Evolutionary conservation across 441 rosid species (phyloP).

Genomic region (Aquilaria agallochum): DNA sequence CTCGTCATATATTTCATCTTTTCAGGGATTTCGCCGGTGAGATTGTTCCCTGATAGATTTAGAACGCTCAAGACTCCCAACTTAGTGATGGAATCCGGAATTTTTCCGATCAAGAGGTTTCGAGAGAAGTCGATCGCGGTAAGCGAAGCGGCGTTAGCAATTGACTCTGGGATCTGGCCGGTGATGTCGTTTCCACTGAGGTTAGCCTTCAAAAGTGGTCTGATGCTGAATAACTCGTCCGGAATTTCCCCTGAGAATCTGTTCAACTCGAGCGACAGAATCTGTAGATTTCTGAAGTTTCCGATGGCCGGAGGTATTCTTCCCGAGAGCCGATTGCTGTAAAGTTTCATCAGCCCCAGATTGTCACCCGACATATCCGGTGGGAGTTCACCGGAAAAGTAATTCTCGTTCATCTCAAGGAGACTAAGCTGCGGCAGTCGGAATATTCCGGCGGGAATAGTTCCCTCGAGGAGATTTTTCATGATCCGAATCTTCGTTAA

Average conservation of each 20-base stretch:
- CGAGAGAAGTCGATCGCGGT: constrained; percentile 62
- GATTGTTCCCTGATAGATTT: constrained; percentile 58
- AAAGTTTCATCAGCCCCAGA: constrained; percentile 35
- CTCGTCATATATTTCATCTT: constrained; percentile 66
- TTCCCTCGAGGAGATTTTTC: constrained; percentile 56
- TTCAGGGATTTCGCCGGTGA: constrained; percentile 63
- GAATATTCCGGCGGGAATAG: constrained; percentile 73
- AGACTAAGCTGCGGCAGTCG: constrained; percentile 38
- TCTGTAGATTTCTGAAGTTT: constrained; percentile 37
- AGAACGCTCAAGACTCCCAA: constrained; percentile 48
- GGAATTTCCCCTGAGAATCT: constrained; percentile 56
- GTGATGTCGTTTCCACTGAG: constrained; percentile 46
- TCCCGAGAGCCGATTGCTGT: constrained; percentile 63
- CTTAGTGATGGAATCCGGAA: constrained; percentile 43
- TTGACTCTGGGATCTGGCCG: constrained; percentile 57
- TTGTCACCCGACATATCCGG: constrained; percentile 42
- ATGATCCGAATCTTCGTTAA: constrained; percentile 45
- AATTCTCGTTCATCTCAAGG: constrained; percentile 56
- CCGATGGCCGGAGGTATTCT: constrained; percentile 61
- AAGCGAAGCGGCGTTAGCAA: constrained; percentile 37
- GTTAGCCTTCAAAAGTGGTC: constrained; percentile 41
- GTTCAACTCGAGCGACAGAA: constrained; percentile 44
- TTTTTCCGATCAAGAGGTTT: constrained; percentile 53
- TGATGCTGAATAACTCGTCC: constrained; percentile 37
- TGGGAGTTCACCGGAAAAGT: constrained; percentile 75